Evolutionary conservation across 2,329 filamentous ascomycete genomes (phyloP).

Genomic region (Pestalotiopsis sp.): DNA sequence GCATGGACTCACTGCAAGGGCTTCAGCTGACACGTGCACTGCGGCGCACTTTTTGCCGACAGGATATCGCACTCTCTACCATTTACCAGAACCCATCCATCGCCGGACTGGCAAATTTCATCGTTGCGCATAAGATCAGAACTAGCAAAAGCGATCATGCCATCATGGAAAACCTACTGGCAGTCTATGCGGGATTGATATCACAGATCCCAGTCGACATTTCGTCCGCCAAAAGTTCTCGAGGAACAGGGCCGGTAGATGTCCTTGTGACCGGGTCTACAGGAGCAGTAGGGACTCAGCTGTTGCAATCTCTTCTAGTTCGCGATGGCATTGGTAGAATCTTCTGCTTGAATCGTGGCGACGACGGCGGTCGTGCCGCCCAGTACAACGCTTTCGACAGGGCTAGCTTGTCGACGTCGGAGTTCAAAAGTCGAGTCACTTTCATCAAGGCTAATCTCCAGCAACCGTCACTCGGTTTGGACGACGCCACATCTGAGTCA

Average conservation of each 20-base stretch:
- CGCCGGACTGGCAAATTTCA: not conserved
- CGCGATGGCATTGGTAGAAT: not conserved
- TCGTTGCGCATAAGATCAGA: not conserved
- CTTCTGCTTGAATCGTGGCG: not conserved
- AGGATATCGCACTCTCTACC: not conserved
- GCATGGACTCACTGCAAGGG: not conserved
- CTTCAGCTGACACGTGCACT: not conserved
- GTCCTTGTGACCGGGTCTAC: not conserved
- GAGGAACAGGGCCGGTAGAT: not conserved
- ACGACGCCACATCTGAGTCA: slow-evolving; percentile 11
- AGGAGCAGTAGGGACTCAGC: not conserved
- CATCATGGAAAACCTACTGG: not conserved
- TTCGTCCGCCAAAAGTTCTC: not conserved
- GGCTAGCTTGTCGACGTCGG: not conserved
- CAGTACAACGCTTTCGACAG: not conserved
- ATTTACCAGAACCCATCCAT: not conserved
- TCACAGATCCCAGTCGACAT: not conserved
- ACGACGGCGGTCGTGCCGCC: not conserved
- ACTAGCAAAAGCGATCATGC: not conserved
- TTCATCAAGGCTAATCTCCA: slow-evolving; percentile 21
- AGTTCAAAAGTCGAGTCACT: slow-evolving; percentile 15
- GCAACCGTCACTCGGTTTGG: slow-evolving; percentile 19
- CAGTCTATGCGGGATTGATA: not conserved
- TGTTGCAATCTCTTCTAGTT: not conserved
- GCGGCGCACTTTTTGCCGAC: not conserved